Evolutionary conservation across 2,329 filamentous ascomycete genomes (phyloP), one percentile per base, ranked within the genome.

Genomic region (Penicillium sp.): DNA sequence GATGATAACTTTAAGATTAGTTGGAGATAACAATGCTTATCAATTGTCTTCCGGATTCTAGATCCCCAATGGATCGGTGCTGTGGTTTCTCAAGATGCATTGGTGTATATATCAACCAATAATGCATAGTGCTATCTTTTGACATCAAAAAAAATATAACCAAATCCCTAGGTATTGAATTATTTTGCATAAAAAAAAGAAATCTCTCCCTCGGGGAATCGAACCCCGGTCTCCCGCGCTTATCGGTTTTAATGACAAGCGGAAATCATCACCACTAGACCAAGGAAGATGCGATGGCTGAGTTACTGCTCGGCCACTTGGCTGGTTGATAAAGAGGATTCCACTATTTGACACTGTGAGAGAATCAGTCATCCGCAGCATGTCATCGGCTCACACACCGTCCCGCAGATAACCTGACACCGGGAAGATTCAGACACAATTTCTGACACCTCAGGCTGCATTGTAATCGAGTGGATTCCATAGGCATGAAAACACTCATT

Each of bases 401-500:
- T 76, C 14, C 80, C 77, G 63, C 83, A 85, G 38, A 77, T 72
- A 37, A 84, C 71, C 61, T 81, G 80, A 62, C 83, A 85, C 6
- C 60, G 60, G 3, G 38, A 31, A 12, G 22, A 17, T 40, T 73
- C 71, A 52, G 9, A 37, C 2, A 40, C 59, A 5, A 41, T 58
- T 1, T 50, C 50, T 5, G 67, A 67, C 16, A 81, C 62, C 68
- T 90, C 88, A 0, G 88, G 88, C 72, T 91, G 88, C 31, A 92
- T 68, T 1, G 88, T 90, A 4, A 78, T 80, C 12, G 85, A 88
- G 69, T 91, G 86, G 57, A 91, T 85, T 5, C 87, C 88, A 64
- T 90, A 90, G 2, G 83, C 86, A 64, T 89, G 87, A 37, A 91
- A 79, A 67, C 87, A 90, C 68, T 90, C 82, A 56, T 81, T 82